Conservation (phyloP, 768 basidiomycete species). For the Lactifluus subvellereus region DNA sequence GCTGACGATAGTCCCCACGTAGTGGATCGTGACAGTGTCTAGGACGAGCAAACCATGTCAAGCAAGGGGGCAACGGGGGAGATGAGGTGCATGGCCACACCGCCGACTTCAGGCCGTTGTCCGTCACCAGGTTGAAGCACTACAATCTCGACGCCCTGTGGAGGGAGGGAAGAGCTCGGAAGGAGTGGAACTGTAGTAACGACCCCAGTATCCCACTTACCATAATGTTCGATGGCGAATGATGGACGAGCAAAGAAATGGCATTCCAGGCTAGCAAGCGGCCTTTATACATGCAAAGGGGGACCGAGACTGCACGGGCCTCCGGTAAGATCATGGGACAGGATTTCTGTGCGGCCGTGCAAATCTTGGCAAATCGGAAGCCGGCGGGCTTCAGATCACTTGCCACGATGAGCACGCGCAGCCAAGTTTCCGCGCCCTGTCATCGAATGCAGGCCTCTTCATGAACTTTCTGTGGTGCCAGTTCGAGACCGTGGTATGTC, state of each 20-base stretch:
- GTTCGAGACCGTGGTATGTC: background rate
- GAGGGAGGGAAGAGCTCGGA: background rate
- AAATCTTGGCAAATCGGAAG: constrained; percentile 4
- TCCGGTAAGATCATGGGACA: background rate
- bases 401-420: constrained; percentile 8
- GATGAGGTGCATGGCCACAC: constrained; percentile 35
- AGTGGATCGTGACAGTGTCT: constrained; percentile 74
- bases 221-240: background rate
- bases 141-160: constrained; percentile 67
- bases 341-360: background rate
- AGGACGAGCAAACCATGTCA: constrained; percentile 10
- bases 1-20: constrained; percentile 57
- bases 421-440: background rate
- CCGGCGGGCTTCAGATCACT: background rate
- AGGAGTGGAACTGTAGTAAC: no score
- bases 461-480: background rate
- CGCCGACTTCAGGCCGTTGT: constrained; percentile 60
- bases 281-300: background rate
- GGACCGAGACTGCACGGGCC: background rate
- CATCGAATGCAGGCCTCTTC: background rate
- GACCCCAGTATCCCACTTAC: background rate
- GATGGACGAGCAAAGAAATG: background rate
- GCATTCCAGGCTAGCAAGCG: background rate
- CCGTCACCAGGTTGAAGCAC: constrained; percentile 54
- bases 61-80: background rate